These are phyloP conservation scores for Macrotyloma uniflorum DNA, from an alignment of 306 rosid genomes.

Conservation along the genomic window DNA sequence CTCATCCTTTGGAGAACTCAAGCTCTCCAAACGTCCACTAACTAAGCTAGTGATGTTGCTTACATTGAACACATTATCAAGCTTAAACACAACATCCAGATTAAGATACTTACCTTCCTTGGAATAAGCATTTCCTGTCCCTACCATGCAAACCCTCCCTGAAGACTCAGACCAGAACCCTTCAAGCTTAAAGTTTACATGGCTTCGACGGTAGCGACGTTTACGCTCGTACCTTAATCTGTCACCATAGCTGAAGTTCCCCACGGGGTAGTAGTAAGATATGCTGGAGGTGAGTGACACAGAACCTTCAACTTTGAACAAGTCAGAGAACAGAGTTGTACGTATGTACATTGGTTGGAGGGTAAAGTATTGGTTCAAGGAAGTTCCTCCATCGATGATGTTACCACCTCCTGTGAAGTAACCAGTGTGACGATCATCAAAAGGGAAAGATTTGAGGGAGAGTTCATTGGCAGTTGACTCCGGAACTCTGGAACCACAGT, in stretches of 20 bases:
- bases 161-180: constrained; percentile 66
- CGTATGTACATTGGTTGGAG: background rate
- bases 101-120: constrained; percentile 29
- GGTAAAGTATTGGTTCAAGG: constrained; percentile 3
- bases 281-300: constrained; percentile 17
- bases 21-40: constrained; percentile 62
- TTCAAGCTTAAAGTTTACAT: constrained; percentile 32
- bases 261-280: background rate
- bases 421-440: constrained; percentile 24
- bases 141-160: constrained; percentile 65
- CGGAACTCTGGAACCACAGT: constrained; percentile 50
- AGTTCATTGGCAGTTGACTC: background rate
- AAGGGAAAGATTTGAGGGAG: background rate
- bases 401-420: constrained; percentile 45
- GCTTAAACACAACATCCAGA: constrained; percentile 51
- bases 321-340: constrained; percentile 36
- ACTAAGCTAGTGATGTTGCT: constrained; percentile 45
- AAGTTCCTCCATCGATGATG: constrained; percentile 12
- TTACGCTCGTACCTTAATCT: background rate
- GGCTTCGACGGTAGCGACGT: background rate
- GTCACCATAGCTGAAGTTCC: constrained; percentile 27
- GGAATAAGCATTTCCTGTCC: constrained; percentile 28
- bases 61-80: constrained; percentile 46
- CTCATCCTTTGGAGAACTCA: constrained; percentile 40
- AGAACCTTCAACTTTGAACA: constrained; percentile 44